Base-by-base conservation (phyloP, 768 basidiomycete genomes). In the Suillus spraguei region DNA sequence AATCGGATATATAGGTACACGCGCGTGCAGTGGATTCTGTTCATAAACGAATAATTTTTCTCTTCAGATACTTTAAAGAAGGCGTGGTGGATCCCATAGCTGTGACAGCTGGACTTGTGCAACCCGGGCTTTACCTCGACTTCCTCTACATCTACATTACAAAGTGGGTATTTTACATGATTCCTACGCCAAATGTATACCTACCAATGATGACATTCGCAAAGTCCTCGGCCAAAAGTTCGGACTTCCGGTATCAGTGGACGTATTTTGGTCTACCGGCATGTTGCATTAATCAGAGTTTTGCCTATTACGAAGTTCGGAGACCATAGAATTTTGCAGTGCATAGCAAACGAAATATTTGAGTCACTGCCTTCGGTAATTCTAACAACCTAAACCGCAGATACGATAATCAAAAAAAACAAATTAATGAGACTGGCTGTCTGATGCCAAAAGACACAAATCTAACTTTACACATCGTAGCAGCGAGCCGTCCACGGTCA, bases 1-100 rank as follows among this genome's bases (percentile, higher is more conserved):
- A 99, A 98, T 77, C 99, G 97, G 97, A 96, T 99, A 80, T 99
- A 95, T 80, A 84, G 96, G 94, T 95, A 61, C 60, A 87, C 78
- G 13, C 5, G 22, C 17, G 32, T 54, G 33, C 16, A 41, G 3
- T 54, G 14, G 4, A 8, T 52, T 28, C 11, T 24, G 50, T 28
- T 41, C 33, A n/a, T 35, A 22, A 24, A 11, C 7, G 47, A 36
- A 60, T 59, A 24, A 64, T 41, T 10, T 47, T 56, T 52, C 61
- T 64, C 66, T 50, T 41, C 65, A 89, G 87, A 72, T 89, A 88
- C 73, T 81, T 83, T 68, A 77, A 82, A 9, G 84, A 88, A 65
- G 93, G 89, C 63, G 75, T 85, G 66, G 82, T 95, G 54, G 96
- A 98, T 78, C 95, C 96, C 54, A 98, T 99, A 69, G 94, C 97